Conservation (phyloP, 2,329 filamentous ascomycete species). For the Exophiala dermatitidis region DNA sequence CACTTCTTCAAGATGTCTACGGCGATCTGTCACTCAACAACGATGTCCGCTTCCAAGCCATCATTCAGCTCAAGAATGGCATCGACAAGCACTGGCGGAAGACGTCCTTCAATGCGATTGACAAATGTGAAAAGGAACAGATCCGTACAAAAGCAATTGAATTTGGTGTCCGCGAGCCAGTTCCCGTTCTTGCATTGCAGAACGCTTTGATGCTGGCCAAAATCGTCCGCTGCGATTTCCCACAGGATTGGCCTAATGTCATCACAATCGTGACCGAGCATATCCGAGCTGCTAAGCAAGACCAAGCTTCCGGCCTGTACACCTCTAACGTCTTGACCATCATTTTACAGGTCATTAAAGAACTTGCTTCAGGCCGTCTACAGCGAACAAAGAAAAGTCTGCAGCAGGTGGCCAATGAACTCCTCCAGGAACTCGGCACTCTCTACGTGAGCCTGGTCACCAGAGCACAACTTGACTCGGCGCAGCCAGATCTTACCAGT, state of each 20-base stretch:
- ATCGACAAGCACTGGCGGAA: constrained; percentile 92
- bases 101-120: constrained; percentile 61
- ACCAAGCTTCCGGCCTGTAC: constrained; percentile 9
- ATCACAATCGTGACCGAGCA: constrained; percentile 37
- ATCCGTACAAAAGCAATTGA: constrained; percentile 71
- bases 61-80: constrained; percentile 94
- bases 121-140: constrained; percentile 62
- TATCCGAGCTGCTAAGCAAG: constrained; percentile 25
- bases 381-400: constrained; percentile 67
- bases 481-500: constrained; percentile 44
- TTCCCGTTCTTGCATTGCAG: constrained; percentile 70
- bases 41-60: constrained; percentile 76
- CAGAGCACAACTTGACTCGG: constrained; percentile 45
- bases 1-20: constrained; percentile 69
- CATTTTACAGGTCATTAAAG: constrained; percentile 80
- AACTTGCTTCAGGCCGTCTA: constrained; percentile 73
- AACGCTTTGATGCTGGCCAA: constrained; percentile 85
- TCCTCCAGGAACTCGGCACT: constrained; percentile 69
- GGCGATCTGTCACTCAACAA: constrained; percentile 68
- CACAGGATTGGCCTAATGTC: constrained; percentile 62
- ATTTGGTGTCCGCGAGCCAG: constrained; percentile 68
- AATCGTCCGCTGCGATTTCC: constrained; percentile 82
- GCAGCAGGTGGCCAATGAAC: constrained; percentile 70
- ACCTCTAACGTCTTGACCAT: constrained; percentile 25
- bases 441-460: constrained; percentile 68